A percentile compares a stretch with the other conserved stretches of the same genome.
Evolutionary conservation across 2,329 filamentous ascomycete genomes (phyloP).

Genomic region (Mollisiaceae sp.): DNA sequence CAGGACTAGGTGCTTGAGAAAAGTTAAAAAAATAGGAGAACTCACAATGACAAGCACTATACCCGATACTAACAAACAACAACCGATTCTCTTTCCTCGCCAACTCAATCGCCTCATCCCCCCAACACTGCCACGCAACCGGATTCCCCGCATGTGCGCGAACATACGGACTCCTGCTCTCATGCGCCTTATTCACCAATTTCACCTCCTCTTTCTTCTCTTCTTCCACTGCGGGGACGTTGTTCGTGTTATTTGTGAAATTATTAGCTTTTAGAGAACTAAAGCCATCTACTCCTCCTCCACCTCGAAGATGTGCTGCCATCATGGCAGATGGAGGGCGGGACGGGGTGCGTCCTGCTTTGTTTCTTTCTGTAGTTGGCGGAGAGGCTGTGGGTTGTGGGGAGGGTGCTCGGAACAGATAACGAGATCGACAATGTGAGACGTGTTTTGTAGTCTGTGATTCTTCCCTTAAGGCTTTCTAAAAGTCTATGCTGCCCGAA

Average conservation of each 20-base stretch:
- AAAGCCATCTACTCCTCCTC: slow-evolving; percentile 7
- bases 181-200: slow-evolving; percentile 60
- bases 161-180: slow-evolving; percentile 72
- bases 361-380: neutral
- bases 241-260: neutral
- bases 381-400: neutral
- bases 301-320: slow-evolving; percentile 37
- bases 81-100: slow-evolving; percentile 84
- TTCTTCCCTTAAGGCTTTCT: neutral
- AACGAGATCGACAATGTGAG: neutral
- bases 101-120: slow-evolving; percentile 74
- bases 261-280: neutral
- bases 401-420: neutral
- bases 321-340: slow-evolving; percentile 30
- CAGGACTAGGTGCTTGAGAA: too few relatives aligned
- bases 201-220: slow-evolving; percentile 31
- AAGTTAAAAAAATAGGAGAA: slow-evolving; percentile 29
- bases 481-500: neutral
- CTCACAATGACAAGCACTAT: slow-evolving; percentile 93
- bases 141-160: slow-evolving; percentile 78
- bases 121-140: slow-evolving; percentile 92
- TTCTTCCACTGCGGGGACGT: slow-evolving; percentile 10
- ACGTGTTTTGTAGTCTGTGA: neutral
- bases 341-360: neutral
- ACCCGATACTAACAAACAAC: slow-evolving; percentile 93